Conservation (phyloP, 164 flowering plant genomes). For the Vitis labrusca region DNA sequence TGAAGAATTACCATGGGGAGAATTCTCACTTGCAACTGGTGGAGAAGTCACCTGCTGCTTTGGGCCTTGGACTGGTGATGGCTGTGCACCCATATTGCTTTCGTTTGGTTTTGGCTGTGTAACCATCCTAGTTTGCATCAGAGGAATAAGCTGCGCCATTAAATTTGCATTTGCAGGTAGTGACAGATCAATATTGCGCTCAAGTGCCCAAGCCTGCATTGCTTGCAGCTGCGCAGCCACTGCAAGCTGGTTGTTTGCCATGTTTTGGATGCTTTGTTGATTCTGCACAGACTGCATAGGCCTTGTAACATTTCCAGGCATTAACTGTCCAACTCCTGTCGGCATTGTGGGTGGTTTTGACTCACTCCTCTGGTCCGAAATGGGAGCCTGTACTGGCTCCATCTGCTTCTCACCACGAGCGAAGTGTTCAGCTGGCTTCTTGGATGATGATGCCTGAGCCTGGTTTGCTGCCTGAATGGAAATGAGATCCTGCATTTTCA, state of each 20-base stretch:
- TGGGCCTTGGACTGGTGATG: slow-evolving; percentile 39
- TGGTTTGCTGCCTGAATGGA: slow-evolving; percentile 69
- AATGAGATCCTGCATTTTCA: slow-evolving; percentile 74
- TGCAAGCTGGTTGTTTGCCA: slow-evolving; percentile 55
- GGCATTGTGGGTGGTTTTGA: slow-evolving; percentile 41
- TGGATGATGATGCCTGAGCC: slow-evolving; percentile 63
- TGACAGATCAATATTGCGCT: slow-evolving; percentile 83
- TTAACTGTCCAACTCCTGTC: slow-evolving; percentile 41
- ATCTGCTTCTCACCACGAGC: slow-evolving; percentile 58
- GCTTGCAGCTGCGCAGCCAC: slow-evolving; percentile 82
- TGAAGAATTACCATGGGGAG: slow-evolving; percentile 67
- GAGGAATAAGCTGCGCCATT: slow-evolving; percentile 73
- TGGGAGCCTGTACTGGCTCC: slow-evolving; percentile 49
- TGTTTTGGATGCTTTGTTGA: slow-evolving; percentile 51
- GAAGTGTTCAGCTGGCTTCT: slow-evolving; percentile 59
- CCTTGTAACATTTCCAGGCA: slow-evolving; percentile 43
- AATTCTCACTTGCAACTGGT: slow-evolving; percentile 56
- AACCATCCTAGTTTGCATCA: slow-evolving; percentile 72
- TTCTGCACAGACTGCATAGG: slow-evolving; percentile 55
- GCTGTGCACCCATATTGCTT: slow-evolving; percentile 38
- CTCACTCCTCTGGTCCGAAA: slow-evolving; percentile 54
- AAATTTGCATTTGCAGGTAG: slow-evolving; percentile 75
- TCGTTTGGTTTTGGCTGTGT: slow-evolving; percentile 73
- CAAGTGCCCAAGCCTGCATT: slow-evolving; percentile 84
- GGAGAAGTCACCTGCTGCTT: slow-evolving; percentile 70